A percentile compares a stretch with the other conserved stretches of the same genome.
Evolutionary conservation across 345 rosid genomes (phyloP).

Genomic region (Ailanthus altissimus): DNA sequence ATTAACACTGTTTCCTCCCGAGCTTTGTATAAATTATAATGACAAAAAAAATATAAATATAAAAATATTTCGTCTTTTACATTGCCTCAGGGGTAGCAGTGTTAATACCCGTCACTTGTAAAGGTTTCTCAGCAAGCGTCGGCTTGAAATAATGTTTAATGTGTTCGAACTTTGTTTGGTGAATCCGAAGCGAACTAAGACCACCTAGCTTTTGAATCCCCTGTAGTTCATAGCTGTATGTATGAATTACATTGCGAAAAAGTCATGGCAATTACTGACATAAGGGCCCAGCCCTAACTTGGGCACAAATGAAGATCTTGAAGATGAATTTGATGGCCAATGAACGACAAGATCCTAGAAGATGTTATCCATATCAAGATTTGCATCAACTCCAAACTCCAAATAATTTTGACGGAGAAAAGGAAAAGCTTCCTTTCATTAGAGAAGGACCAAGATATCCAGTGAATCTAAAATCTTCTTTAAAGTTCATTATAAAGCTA

Average conservation of each 20-base stretch:
- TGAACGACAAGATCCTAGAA: background rate
- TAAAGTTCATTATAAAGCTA: too few species aligned
- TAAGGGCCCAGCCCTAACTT: background rate
- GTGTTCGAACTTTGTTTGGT: background rate
- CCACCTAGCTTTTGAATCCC: slow-evolving; percentile 9
- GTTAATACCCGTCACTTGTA: too few species aligned
- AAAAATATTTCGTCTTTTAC: too few species aligned
- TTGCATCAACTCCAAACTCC: too few species aligned
- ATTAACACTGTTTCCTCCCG: too few species aligned
- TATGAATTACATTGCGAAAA: background rate
- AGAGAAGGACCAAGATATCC: too few species aligned
- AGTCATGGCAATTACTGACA: background rate
- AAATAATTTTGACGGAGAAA: too few species aligned
- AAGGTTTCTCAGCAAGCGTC: background rate
- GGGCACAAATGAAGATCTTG: background rate
- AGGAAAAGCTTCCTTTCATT: too few species aligned
- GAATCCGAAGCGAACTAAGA: background rate
- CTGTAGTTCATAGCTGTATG: background rate
- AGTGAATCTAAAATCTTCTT: too few species aligned
- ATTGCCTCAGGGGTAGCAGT: too few species aligned
- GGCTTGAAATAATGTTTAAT: background rate
- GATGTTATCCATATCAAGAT: background rate
- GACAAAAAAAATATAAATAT: too few species aligned
- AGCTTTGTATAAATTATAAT: too few species aligned
- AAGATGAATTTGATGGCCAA: background rate